Conservation (phyloP, 306 rosid species). For the Inga laurina region DNA sequence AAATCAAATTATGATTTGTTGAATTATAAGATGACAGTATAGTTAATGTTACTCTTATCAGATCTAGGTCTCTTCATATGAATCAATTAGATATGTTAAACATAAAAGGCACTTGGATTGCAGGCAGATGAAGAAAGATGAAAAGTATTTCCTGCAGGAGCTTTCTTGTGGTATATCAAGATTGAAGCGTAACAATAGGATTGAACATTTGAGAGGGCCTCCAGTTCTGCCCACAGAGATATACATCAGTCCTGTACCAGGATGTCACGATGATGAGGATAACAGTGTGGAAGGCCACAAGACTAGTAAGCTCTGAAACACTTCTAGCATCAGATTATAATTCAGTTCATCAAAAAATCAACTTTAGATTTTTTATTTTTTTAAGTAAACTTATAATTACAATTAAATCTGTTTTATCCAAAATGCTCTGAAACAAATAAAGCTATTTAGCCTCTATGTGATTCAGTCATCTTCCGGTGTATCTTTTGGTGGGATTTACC, state of each 20-base stretch:
- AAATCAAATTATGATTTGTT: neutral
- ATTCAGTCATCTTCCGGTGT: neutral
- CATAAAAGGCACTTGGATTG: conserved; percentile 9
- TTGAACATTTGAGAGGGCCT: conserved; percentile 52
- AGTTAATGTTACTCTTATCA: neutral
- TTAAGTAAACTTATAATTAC: neutral
- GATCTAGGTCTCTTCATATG: neutral
- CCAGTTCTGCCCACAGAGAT: conserved; percentile 18
- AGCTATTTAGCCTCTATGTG: neutral
- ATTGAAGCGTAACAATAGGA: conserved; percentile 46
- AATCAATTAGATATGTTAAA: conserved; percentile 18
- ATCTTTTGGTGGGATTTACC: neutral
- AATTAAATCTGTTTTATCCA: neutral
- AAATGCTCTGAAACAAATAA: neutral
- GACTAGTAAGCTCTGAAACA: conserved; percentile 42
- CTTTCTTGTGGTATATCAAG: conserved; percentile 66
- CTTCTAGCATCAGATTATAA: neutral
- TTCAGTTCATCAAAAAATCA: neutral
- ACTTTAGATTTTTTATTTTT: neutral
- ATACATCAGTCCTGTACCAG: conserved; percentile 45
- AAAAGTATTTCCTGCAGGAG: conserved; percentile 48
- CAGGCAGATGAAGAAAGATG: conserved; percentile 78
- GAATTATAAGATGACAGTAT: neutral
- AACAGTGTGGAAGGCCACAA: conserved; percentile 28
- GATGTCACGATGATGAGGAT: conserved; percentile 43